A percentile compares a stretch with the other conserved stretches of the same genome.
These are phyloP conservation scores for Plectosphaerella plurivora DNA, from an alignment of 2,329 filamentous ascomycete genomes.

Conservation along the genomic window DNA sequence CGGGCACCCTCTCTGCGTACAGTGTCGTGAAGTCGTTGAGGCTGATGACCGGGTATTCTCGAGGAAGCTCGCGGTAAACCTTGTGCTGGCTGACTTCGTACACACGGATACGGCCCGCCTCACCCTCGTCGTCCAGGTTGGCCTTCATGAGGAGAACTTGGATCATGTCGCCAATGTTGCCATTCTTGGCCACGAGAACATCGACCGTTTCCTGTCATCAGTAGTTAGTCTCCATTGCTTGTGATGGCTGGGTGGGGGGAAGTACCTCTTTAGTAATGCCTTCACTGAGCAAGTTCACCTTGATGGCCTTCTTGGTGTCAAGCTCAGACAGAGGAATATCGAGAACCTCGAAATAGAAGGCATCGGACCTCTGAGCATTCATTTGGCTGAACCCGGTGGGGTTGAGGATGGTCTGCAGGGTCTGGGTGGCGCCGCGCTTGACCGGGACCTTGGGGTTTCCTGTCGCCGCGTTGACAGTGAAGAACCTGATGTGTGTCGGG, in stretches of 20 bases:
- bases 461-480: conserved; percentile 72
- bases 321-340: conserved; percentile 92
- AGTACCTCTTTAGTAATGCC: conserved; percentile 85
- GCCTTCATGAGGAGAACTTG: conserved; percentile 75
- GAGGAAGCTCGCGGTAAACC: conserved; percentile 71
- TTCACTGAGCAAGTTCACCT: conserved; percentile 80
- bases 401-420: conserved; percentile 73
- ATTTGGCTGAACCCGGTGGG: conserved; percentile 69
- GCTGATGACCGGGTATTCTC: conserved; percentile 69
- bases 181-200: conserved; percentile 82
- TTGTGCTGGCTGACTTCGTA: conserved; percentile 82
- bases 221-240: not conserved
- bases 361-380: conserved; percentile 69
- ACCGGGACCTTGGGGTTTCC: conserved; percentile 75
- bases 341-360: conserved; percentile 85
- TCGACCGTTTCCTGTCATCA: conserved; percentile 64
- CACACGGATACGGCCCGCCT: conserved; percentile 67
- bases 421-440: conserved; percentile 67
- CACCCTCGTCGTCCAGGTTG: conserved; percentile 67
- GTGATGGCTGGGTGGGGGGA: not conserved
- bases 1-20: conserved; percentile 75
- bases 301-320: conserved; percentile 86
- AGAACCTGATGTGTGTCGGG: conserved; percentile 85
- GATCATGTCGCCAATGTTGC: conserved; percentile 74
- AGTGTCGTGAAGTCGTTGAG: conserved; percentile 83